Evolutionary conservation across 257 asterid genomes (phyloP).

Genomic region (Solanum appendiculatum): DNA sequence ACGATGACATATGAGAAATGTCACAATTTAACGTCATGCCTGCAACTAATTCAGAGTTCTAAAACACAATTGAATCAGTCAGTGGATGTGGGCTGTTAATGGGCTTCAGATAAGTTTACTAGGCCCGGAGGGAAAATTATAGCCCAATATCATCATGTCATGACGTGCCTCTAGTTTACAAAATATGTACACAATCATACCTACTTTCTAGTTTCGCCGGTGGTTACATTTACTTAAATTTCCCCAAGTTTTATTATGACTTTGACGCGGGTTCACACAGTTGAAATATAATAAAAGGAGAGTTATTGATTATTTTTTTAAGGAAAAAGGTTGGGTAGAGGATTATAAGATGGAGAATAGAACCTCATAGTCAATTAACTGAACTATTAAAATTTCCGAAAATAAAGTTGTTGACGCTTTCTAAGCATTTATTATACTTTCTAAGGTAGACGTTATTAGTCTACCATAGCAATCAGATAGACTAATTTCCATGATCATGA

Average conservation of each 20-base stretch:
- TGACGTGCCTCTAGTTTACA: neutral
- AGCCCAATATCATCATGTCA: neutral
- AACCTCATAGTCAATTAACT: no score
- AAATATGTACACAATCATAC: neutral
- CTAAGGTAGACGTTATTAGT: neutral
- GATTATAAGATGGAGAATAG: no score
- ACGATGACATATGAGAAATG: neutral
- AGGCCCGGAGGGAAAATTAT: neutral
- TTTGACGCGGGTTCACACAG: neutral
- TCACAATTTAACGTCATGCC: neutral
- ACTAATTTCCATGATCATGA: neutral
- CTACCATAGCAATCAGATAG: neutral
- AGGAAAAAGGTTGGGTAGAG: no score
- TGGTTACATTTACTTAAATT: neutral
- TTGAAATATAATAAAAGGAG: no score
- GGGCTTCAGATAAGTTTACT: neutral
- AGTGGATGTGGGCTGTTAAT: neutral
- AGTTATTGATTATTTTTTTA: no score
- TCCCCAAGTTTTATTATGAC: neutral
- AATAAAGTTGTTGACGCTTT: neutral
- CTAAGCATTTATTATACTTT: no score
- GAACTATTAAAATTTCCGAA: no score
- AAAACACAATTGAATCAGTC: neutral
- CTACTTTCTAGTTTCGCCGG: no score
- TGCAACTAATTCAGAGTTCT: neutral